Evolutionary conservation across 176 grass and related monocot species (phyloP), one percentile per base, ranked within the genome.

Genomic region (Musa acuminata): DNA sequence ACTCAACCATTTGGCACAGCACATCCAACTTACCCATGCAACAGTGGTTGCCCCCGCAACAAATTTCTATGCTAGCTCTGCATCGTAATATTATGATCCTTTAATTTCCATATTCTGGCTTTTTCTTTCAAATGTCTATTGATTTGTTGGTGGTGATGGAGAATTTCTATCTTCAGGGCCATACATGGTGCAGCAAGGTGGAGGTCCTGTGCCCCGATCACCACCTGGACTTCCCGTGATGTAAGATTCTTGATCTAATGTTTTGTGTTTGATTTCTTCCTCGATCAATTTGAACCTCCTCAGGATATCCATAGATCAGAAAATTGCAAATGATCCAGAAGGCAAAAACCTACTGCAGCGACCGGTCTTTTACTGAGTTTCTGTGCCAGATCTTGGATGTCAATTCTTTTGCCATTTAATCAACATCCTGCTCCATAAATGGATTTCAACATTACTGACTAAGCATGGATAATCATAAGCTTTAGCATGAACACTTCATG

Each of bases 181-280:
- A n/a, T 74, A 80, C 71, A 58, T 81, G 79, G 52, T 81, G 49
- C 84, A 87, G 22, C 84, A 76, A 9, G 55, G 64, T 69, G 73
- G 49, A 73, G 75, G 68, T 49, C 85, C 67, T 53, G 62, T 89
- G 73, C 21, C 77, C 53, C 77, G 71, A 52, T 74, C 78, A 75
- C 67, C 72, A 52, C 83, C 72, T 27, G 83, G 69, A 68, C 55
- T 62, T 71, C 62, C 83, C 72, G 49, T 48, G 14, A 67, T 67
- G 87, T 89, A 89, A 85, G 55, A 64, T 52, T 49, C 51, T 12
- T 52, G 19, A 71, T n/a, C 81, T 52, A 76, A 29, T 51, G 35
- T 43, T 27, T 27, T 43, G 35, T 43, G 25, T 77, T 55, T 85
- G 14, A 43, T 69, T 71, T 80, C 69, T 5, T 43, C 12, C 13